A percentile compares a stretch with the other conserved stretches of the same genome.
These are phyloP conservation scores for Wallacemonas rigidus DNA, from an alignment of 208 protist species.

Conservation along the genomic window DNA sequence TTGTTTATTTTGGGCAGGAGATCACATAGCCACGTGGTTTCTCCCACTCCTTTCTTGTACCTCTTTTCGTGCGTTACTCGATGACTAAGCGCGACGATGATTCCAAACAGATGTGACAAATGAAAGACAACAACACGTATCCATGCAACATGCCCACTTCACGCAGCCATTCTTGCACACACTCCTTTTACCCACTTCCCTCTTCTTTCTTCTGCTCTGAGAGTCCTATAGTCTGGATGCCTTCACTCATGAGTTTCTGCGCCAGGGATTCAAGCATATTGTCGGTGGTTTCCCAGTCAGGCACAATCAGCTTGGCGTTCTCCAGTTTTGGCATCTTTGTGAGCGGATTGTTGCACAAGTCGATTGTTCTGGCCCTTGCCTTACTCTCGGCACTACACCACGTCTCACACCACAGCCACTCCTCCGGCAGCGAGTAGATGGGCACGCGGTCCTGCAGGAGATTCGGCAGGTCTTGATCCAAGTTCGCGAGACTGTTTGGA, in stretches of 20 bases:
- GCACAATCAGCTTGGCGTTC: conserved; percentile 90
- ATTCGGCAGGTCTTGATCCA: conserved; percentile 98
- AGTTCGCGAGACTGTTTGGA: conserved; percentile 90
- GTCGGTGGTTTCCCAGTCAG: conserved; percentile 90
- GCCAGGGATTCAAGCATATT: conserved; percentile 61
- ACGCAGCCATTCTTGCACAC: too few species aligned
- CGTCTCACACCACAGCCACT: conserved; percentile 99
- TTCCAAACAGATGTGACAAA: too few species aligned
- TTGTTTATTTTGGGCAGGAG: too few species aligned
- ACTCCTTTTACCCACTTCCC: too few species aligned
- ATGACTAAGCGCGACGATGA: too few species aligned
- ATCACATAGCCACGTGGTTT: too few species aligned
- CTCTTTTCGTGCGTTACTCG: too few species aligned
- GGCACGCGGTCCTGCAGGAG: conserved; percentile 92
- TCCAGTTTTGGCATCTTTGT: conserved; percentile 96
- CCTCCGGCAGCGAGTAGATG: conserved; percentile 96
- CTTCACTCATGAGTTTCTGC: conserved; percentile 15
- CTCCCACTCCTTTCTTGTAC: too few species aligned
- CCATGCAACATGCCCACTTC: too few species aligned
- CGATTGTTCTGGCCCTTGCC: conserved; percentile 96
- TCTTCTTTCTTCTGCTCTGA: background rate
- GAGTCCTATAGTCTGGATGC: background rate
- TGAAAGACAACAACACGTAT: too few species aligned
- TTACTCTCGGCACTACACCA: conserved; percentile 96
- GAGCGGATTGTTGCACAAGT: conserved; percentile 97